phyloP scores from a whole-genome alignment of 2,329 filamentous ascomycete genomes.

The Nemania diffusa region DNA sequence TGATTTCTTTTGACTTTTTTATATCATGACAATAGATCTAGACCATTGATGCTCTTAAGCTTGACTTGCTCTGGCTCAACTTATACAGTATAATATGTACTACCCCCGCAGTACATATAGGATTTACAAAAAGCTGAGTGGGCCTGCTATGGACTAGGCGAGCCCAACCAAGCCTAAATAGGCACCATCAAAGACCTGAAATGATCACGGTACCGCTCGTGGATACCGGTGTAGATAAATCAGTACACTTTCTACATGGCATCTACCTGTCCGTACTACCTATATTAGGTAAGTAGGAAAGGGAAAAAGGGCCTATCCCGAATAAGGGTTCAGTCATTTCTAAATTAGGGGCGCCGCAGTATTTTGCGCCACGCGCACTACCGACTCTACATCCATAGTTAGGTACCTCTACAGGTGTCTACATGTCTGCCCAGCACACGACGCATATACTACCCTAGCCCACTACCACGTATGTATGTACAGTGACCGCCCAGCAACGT shows the following conservation, averaged over 20 bases:
- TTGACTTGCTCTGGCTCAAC: no score
- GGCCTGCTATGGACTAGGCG: background rate
- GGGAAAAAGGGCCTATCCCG: background rate
- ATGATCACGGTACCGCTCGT: background rate
- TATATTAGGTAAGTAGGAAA: background rate
- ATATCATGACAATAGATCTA: background rate
- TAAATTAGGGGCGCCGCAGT: conserved; percentile 30
- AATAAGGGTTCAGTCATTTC: conserved; percentile 23
- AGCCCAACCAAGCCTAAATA: conserved; percentile 11
- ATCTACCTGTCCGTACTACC: background rate
- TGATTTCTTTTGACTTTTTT: background rate
- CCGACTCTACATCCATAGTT: background rate
- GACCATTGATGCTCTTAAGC: no score
- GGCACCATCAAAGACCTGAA: conserved; percentile 8
- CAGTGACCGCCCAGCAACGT: conserved; percentile 27
- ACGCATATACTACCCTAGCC: background rate
- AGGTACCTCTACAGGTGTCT: background rate
- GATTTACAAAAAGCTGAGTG: conserved; percentile 1
- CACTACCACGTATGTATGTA: background rate
- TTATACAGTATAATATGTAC: background rate
- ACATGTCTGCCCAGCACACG: no score
- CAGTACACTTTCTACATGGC: no score
- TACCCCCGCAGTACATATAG: background rate
- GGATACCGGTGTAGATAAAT: background rate
- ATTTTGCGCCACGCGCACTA: conserved; percentile 20